Evolutionary conservation across 2,329 filamentous ascomycete genomes (phyloP).

Genomic region (Epichloe hybrida): DNA sequence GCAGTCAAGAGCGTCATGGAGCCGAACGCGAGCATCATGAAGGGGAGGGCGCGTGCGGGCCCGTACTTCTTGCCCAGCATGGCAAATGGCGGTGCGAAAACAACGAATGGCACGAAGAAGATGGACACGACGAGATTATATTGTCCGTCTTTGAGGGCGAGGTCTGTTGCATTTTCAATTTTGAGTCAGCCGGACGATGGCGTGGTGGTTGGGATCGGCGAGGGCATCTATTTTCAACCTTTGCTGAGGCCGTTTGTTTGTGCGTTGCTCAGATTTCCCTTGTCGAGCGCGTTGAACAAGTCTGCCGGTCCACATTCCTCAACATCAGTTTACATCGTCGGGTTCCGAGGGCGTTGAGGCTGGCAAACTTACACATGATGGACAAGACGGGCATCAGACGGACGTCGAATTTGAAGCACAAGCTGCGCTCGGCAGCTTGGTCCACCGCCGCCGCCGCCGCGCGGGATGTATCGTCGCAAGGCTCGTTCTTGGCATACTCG

Average conservation of each 20-base stretch:
- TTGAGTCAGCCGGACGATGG: slow-evolving; percentile 11
- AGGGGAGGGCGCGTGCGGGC: slow-evolving; percentile 50
- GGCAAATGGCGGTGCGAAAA: slow-evolving; percentile 45
- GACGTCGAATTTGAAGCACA: slow-evolving; percentile 42
- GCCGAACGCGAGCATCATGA: slow-evolving; percentile 63
- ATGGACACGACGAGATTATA: slow-evolving; percentile 61
- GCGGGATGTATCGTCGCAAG: slow-evolving; percentile 11
- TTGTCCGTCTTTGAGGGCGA: slow-evolving; percentile 43
- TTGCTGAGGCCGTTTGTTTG: slow-evolving; percentile 36
- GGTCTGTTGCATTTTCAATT: slow-evolving; percentile 20
- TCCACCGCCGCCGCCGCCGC: slow-evolving; percentile 15
- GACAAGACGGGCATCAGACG: slow-evolving; percentile 40
- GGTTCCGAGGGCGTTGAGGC: no score
- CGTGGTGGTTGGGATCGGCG: background rate
- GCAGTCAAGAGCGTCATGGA: slow-evolving; percentile 48
- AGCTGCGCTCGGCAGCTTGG: slow-evolving; percentile 32
- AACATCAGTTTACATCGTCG: background rate
- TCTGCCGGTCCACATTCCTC: slow-evolving; percentile 12
- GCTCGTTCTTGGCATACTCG: slow-evolving; percentile 6
- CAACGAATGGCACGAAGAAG: slow-evolving; percentile 64
- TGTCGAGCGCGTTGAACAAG: slow-evolving; percentile 35
- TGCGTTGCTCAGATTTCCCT: slow-evolving; percentile 35
- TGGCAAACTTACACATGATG: slow-evolving; percentile 30
- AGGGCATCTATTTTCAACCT: slow-evolving; percentile 7
- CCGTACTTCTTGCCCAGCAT: slow-evolving; percentile 62